phyloP scores from a whole-genome alignment of 2,329 filamentous ascomycete species.

The Penicillium brevicompactum region DNA sequence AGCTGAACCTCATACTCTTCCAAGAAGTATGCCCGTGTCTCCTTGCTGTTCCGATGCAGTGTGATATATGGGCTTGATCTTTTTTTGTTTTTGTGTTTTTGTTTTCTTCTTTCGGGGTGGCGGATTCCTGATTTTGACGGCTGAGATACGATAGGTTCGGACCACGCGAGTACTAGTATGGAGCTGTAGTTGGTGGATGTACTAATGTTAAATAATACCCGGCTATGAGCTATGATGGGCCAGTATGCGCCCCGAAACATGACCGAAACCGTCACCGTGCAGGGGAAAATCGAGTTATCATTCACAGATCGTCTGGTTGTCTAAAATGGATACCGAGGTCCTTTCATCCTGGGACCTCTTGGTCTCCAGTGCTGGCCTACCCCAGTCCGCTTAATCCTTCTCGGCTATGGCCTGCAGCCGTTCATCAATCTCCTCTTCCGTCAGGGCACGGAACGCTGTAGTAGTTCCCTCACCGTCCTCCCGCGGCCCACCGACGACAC shows the following conservation, averaged over 20 bases:
- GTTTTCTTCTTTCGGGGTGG: not conserved
- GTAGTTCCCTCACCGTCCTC: slow-evolving; percentile 80
- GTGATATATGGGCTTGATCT: slow-evolving; percentile 2
- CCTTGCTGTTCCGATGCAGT: slow-evolving; percentile 2
- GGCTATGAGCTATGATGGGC: not conserved
- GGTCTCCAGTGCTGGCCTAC: slow-evolving; percentile 18
- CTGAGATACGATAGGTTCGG: not conserved
- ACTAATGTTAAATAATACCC: not conserved
- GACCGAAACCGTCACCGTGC: slow-evolving; percentile 16
- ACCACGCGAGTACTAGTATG: not conserved
- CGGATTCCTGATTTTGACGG: not conserved
- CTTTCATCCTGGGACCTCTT: slow-evolving; percentile 17
- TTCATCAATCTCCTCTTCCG: slow-evolving; percentile 98
- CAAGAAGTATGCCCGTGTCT: not conserved
- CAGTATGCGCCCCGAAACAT: slow-evolving; percentile 9
- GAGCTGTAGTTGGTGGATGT: not conserved
- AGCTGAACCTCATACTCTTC: slow-evolving; percentile 15
- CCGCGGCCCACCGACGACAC: slow-evolving; percentile 88
- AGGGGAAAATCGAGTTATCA: slow-evolving; percentile 19
- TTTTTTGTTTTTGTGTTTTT: not conserved
- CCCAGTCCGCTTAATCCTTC: slow-evolving; percentile 72
- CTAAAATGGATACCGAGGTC: slow-evolving; percentile 8
- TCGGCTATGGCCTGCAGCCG: slow-evolving; percentile 96
- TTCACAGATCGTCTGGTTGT: slow-evolving; percentile 22
- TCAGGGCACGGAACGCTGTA: slow-evolving; percentile 80